Conservation (phyloP, 2,329 filamentous ascomycete genomes). For the Exophiala mesophila region DNA sequence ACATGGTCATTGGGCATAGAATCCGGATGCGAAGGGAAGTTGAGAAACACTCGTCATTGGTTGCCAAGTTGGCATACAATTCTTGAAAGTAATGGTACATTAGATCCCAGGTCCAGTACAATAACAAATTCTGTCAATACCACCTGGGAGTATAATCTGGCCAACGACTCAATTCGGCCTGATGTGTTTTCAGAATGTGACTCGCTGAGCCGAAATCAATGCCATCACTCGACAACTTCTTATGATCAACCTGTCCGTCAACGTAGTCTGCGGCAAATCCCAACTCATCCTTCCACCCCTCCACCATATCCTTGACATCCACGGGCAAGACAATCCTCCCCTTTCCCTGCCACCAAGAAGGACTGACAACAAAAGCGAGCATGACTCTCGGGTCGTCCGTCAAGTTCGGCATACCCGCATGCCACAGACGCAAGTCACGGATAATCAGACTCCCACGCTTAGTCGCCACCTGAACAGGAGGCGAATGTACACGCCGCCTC, state of each 20-base stretch:
- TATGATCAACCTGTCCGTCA: conserved; percentile 24
- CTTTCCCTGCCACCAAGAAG: conserved; percentile 24
- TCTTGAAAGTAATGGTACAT: no score
- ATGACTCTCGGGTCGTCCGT: conserved; percentile 50
- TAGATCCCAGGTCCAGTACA: no score
- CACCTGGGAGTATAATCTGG: conserved; percentile 22
- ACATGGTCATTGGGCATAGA: no score
- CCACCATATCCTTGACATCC: conserved; percentile 23
- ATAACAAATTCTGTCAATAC: conserved; percentile 21
- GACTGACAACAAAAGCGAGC: conserved; percentile 42
- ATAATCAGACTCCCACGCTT: conserved; percentile 52
- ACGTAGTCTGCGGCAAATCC: conserved; percentile 23
- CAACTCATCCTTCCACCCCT: conserved; percentile 21
- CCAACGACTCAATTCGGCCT: conserved; percentile 19
- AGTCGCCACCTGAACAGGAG: conserved; percentile 38
- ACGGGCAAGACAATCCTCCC: conserved; percentile 20
- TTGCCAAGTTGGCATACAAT: no score
- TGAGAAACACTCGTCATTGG: no score
- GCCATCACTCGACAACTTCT: conserved; percentile 20
- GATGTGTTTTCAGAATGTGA: conserved; percentile 11
- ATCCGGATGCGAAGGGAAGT: no score
- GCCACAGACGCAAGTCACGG: conserved; percentile 59
- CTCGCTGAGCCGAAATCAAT: conserved; percentile 23
- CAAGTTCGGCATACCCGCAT: conserved; percentile 58
- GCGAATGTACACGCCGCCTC: conserved; percentile 30